Evolutionary conservation across 1,139 yeast species (phyloP).

Genomic region (Kodamaea sp.): DNA sequence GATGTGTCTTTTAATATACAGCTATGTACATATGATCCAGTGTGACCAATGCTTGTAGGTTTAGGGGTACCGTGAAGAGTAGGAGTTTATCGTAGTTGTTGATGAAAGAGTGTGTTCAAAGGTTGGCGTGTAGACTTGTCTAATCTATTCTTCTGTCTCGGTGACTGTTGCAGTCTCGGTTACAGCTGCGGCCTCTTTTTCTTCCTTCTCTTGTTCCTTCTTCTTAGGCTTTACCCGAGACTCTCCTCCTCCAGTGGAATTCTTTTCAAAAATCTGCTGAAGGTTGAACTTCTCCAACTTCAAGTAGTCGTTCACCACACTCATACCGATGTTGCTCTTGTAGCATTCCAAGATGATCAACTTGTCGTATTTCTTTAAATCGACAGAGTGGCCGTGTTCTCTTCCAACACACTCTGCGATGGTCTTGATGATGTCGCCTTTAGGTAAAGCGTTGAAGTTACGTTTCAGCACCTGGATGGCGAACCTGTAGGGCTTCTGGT

Average conservation of each 20-base stretch:
- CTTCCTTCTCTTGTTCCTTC: slow-evolving; percentile 5
- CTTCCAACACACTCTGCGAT: slow-evolving; percentile 75
- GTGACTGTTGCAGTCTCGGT: too few relatives aligned
- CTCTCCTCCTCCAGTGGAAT: slow-evolving; percentile 21
- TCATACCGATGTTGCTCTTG: slow-evolving; percentile 78
- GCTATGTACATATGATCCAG: neutral
- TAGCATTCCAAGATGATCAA: slow-evolving; percentile 84
- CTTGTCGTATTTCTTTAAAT: slow-evolving; percentile 76
- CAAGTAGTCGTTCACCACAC: slow-evolving; percentile 71
- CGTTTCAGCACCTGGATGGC: slow-evolving; percentile 82
- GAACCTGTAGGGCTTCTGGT: slow-evolving; percentile 57
- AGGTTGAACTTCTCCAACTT: slow-evolving; percentile 56
- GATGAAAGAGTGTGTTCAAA: too few relatives aligned
- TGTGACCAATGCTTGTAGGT: too few relatives aligned
- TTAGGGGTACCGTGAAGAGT: too few relatives aligned
- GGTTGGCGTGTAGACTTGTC: too few relatives aligned
- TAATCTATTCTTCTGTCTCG: slow-evolving; percentile 5
- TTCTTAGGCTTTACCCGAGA: slow-evolving; percentile 15
- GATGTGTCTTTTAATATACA: neutral
- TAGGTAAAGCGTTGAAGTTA: slow-evolving; percentile 70
- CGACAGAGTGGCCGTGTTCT: slow-evolving; percentile 74
- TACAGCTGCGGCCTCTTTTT: slow-evolving; percentile 2
- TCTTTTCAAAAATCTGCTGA: slow-evolving; percentile 61
- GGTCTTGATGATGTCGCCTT: slow-evolving; percentile 67
- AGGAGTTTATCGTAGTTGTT: too few relatives aligned